Conservation (phyloP, 768 basidiomycete genomes). For the Cystofilobasidium macerans region DNA sequence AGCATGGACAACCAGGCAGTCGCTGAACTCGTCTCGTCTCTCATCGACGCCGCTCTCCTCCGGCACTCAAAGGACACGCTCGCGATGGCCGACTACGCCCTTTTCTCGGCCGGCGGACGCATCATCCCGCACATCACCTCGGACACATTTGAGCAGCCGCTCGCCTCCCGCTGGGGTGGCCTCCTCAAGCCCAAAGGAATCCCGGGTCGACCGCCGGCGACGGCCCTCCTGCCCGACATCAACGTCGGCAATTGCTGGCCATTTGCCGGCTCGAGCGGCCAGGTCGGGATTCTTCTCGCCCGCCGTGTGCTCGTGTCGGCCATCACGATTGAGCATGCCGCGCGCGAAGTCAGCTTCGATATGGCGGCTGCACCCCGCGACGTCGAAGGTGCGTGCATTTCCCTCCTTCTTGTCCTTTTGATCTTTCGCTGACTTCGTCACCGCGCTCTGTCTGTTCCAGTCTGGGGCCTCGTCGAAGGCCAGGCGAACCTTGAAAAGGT, state of each 20-base stretch:
- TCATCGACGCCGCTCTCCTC: constrained; percentile 66
- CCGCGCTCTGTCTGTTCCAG: background rate
- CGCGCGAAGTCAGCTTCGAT: constrained; percentile 69
- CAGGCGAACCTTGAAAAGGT: constrained; percentile 57
- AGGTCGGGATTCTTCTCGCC: constrained; percentile 69
- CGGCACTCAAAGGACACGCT: constrained; percentile 65
- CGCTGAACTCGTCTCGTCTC: constrained; percentile 55
- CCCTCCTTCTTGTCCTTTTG: background rate
- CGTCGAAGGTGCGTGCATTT: constrained; percentile 54
- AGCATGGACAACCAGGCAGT: constrained; percentile 58
- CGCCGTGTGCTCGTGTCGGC: constrained; percentile 50
- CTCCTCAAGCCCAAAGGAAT: constrained; percentile 37
- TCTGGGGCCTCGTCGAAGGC: constrained; percentile 77
- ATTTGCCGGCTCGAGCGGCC: constrained; percentile 64
- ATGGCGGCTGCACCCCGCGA: constrained; percentile 66
- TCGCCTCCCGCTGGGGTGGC: constrained; percentile 42
- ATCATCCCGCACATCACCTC: constrained; percentile 75
- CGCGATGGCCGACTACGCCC: constrained; percentile 71
- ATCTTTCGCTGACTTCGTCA: too few relatives aligned
- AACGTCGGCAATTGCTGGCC: constrained; percentile 89
- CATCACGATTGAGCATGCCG: constrained; percentile 78
- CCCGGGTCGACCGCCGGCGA: constrained; percentile 71
- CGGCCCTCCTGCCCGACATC: constrained; percentile 73
- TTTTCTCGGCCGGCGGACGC: constrained; percentile 67
- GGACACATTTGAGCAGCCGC: constrained; percentile 54